Evolutionary conservation across 371 early-diverging fungal genomes (phyloP), one percentile per base, ranked within the genome.

Genomic region (Circinella minor): DNA sequence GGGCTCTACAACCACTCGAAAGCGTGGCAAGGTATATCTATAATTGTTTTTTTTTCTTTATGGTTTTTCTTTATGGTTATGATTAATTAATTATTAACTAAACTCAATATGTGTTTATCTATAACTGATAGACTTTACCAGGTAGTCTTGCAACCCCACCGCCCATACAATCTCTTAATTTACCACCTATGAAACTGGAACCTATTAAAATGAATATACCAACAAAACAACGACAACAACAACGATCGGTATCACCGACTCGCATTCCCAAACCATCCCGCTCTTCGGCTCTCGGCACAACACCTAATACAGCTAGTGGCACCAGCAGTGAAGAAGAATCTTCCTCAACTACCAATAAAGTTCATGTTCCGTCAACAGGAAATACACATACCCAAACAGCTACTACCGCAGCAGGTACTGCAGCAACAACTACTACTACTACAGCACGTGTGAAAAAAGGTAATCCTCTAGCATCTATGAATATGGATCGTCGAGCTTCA

Each of bases 131-230:
- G 83, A 83, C 85, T 4, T 68, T 85, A 34, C 85, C 85, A 36
- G 85, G 85, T 13, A 85, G 69, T 67, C 66, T 85, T 17, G 85
- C 81, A 1, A 79, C 76, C n/a, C 83, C 83, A 11, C 83, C 83
- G 8, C 74, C 74, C 27, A 75, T 85, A 51, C 77, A 80, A 51
- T 66, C 81, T 0, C 46, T 81, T 27, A 74, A 77, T 61, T 36
- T 85, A 36, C 85, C 85, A 36, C 85, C 85, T 5, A 85, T 85
- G 83, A 85, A 82, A 36, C 54, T 85, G 5, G 83, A 82, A 27
- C 85, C 85, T 0, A 76, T 85, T 46, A 70, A 74, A 36, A n/a
- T 81, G 13, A 74, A 66, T 57, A 64, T 84, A 20, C 79, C 81
- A 1, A 70, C 60, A 13, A 55, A 71, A 13, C 46, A 43, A 13